Evolutionary conservation across 2,329 filamentous ascomycete genomes (phyloP), one percentile per base, ranked within the genome.

Genomic region (Periglandula ipomoeae): DNA sequence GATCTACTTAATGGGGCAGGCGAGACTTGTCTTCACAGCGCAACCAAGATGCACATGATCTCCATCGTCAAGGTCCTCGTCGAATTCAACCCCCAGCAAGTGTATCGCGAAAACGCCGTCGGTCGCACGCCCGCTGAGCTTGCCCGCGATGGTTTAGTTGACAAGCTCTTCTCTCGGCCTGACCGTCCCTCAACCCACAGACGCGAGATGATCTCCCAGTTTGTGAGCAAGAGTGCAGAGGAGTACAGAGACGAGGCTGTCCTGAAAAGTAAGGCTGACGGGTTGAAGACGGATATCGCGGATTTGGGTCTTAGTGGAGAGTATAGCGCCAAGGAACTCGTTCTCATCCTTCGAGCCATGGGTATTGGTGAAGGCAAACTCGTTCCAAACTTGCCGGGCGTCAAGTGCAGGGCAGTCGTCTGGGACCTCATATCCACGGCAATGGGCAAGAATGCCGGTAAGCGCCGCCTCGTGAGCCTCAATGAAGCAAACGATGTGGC

Each of bases 101-200:
- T 89, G 0, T 74, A 78, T 55, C 77, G 82, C 20, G 88, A 93
- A 61, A 90, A 90, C 55, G 79, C 85, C 0, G 85, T 85, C 0
- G 88, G 88, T 2, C 75, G 78, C 15, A 93, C 87, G 0, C 84
- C 87, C 0, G 72, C 75, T 24, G 87, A 93, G 56, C 66, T 87
- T 44, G 79, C 82, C 0, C 69, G 78, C 45, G 81, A 85, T 46
- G 62, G 65, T 1, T 73, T 74, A 51, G 66, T 77, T 63, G 66
- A 7, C 57, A 60, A 7, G 64, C 64, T 39, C 63, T 73, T n/a
- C 44, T 50, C 44, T 27, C 53, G 54, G 17, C 62, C 59, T 8
- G 26, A 54, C 1, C 30, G 23, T 3, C 5, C 53, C 10, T 4
- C 37, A 5, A 37, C 23, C 15, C 26, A 51, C 49, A 42, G 10